Conservation (phyloP, 2,329 filamentous ascomycete genomes). For the Microdochium paspali region DNA sequence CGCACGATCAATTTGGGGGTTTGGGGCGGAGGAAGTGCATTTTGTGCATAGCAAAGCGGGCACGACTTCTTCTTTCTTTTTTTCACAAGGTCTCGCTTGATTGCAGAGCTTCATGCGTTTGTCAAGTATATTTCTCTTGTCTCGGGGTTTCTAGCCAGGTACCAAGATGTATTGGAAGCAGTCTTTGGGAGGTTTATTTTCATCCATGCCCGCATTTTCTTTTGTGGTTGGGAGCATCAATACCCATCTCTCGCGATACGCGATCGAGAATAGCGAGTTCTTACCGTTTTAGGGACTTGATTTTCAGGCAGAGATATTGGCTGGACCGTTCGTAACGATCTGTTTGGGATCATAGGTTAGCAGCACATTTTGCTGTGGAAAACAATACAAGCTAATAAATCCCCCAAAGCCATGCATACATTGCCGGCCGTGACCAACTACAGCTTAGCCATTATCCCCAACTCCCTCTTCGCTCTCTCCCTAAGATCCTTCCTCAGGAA, state of each 20-base stretch:
- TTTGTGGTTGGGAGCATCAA: not conserved
- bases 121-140: not conserved
- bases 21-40: too few species aligned
- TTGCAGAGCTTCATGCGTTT: too few species aligned
- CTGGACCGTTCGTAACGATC: not conserved
- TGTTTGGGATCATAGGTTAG: not conserved
- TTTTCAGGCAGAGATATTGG: not conserved
- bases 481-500: conserved; percentile 45
- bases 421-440: too few species aligned
- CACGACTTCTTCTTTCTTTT: not conserved
- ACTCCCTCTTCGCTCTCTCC: conserved; percentile 22
- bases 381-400: too few species aligned
- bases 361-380: not conserved
- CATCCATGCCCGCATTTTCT: not conserved
- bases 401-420: too few species aligned
- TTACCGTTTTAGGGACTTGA: not conserved
- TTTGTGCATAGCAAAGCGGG: not conserved
- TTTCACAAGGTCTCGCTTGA: not conserved
- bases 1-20: too few species aligned
- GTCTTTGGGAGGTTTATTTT: not conserved
- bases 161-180: not conserved
- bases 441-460: not conserved
- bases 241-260: not conserved
- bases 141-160: not conserved
- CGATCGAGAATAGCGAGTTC: not conserved